Evolutionary conservation across 2,329 filamentous ascomycete species (phyloP), one percentile per base, ranked within the genome.

Genomic region (Diplodia seriata): DNA sequence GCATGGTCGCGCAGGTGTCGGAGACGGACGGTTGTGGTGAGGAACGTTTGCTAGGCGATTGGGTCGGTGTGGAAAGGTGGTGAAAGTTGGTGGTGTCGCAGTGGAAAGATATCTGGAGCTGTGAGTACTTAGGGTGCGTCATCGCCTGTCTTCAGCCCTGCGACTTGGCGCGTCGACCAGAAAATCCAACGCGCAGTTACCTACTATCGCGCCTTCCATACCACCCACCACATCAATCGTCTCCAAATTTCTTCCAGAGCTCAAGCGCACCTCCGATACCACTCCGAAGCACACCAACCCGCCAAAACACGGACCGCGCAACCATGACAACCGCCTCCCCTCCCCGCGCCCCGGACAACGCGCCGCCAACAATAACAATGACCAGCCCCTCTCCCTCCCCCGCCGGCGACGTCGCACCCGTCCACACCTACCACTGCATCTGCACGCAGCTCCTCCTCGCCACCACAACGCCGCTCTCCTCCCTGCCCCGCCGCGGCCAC

Each of bases 371-470:
- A 6, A 33, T 33, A 33, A 33, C 31, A 76, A 68, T 73, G 40
- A 6, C 53, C 14, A 8, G 43, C 49, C 14, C 54, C 65, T 43
- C 66, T 12, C 4, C 53, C 38, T 43, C 64, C 38, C 12, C 64
- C 64, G 15, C 53, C 4, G 14, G 29, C 33, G n/a, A 8, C 72
- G 20, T 14, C 53, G 2, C 49, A 14, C 53, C 76, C 64, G 75
- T 85, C 70, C 79, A 84, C 76, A 86, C 84, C 69, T 87, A 87
- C 78, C 85, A 87, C 79, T 91, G 89, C 82, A 83, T 89, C 75
- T 91, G 89, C 83, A 87, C 82, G 55, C 85, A 89, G 72, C 85
- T 91, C 70, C 80, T 91, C 66, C 83, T 91, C 70, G 85, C 87
- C 26, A 88, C 82, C 54, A 86, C 85, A 0, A 83, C 85, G 47